Base-by-base conservation (phyloP, 495 filamentous ascomycete genomes). In the Pyrenula massariospora region DNA sequence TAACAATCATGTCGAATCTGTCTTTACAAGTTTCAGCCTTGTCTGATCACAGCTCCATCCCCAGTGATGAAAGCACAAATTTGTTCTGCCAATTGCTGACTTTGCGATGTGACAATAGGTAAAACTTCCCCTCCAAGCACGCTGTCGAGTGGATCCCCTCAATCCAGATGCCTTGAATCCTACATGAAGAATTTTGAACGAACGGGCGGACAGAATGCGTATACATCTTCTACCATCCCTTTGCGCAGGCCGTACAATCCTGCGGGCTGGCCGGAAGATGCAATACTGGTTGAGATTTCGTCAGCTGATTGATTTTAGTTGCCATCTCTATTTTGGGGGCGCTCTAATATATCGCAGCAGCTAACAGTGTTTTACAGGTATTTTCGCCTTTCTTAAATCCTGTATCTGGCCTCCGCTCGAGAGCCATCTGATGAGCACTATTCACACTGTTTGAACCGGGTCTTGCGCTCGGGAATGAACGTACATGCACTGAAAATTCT, bases 361-460 rank as follows among this genome's bases (percentile, higher is more conserved):
- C n/a, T n/a, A n/a, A n/a, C n/a, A n/a, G n/a, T n/a, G n/a, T n/a
- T n/a, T n/a, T n/a, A n/a, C n/a, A n/a, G n/a, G n/a, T n/a, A n/a
- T n/a, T n/a, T n/a, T n/a, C n/a, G n/a, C n/a, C n/a, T n/a, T n/a
- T n/a, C n/a, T n/a, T n/a, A n/a, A n/a, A n/a, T n/a, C n/a, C n/a
- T n/a, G n/a, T n/a, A n/a, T n/a, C n/a, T n/a, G n/a, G n/a, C n/a
- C n/a, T n/a, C n/a, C n/a, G n/a, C n/a, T n/a, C n/a, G n/a, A n/a
- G n/a, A n/a, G n/a, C n/a, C n/a, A 76, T 62, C 87, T 88, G 85
- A 88, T 88, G 80, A 86, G 78, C 72, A 73, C 73, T 87, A 96
- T 96, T 96, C 91, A 96, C 91, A 96, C 91, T 96, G 88, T 96
- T 90, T 91, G 91, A 96, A 81, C 83, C 73, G 73, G 72, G 70